Base-by-base conservation (phyloP, 169 alveolate species). In the Eimeria necatrix region DNA sequence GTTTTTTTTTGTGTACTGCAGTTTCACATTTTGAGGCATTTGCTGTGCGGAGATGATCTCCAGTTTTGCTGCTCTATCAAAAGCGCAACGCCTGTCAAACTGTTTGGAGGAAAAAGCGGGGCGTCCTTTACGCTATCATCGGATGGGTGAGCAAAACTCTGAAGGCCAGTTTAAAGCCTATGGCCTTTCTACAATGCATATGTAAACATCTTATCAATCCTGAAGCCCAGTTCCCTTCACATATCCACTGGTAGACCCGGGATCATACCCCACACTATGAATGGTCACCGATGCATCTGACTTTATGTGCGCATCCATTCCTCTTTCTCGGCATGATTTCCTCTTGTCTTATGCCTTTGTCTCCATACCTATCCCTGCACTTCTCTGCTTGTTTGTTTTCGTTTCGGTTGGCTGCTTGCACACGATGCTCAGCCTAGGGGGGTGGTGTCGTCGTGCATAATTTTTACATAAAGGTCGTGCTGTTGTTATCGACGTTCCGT, bases 51-150 rank as follows among this genome's bases (percentile, higher is more conserved):
- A 4, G 87, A 76, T 32, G 87, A 76, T 48, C 26, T 46, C 14
- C 87, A 76, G 24, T 76, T 76, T 76, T 76, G 87, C 26, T 76
- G 59, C 12, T 76, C 87, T 4, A 76, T 76, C 6, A 76, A 76
- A 49, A 8, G 24, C 46, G 46, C 87, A 4, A 46, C n/a, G 18
- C 87, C 61, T 20, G 61, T 76, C 8, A 26, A 20, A 5, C 61
- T 76, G 10, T 32, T 10, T 10, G 87, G 87, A 49, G 87, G 87
- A 4, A 76, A 76, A 18, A 76, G 87, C 87, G 87, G 87, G 10
- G 87, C 87, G 9, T 76, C 87, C 26, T 76, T 76, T 41, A 46
- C 9, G 12, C 32, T 76, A 0, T 76, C 87, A 14, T 14, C 64
- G 4, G 87, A 76, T 48, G 87, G 87, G 87, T 76, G 22, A 1